phyloP scores from a whole-genome alignment of 148 eudicot species.

The Diospyros lotus region DNA sequence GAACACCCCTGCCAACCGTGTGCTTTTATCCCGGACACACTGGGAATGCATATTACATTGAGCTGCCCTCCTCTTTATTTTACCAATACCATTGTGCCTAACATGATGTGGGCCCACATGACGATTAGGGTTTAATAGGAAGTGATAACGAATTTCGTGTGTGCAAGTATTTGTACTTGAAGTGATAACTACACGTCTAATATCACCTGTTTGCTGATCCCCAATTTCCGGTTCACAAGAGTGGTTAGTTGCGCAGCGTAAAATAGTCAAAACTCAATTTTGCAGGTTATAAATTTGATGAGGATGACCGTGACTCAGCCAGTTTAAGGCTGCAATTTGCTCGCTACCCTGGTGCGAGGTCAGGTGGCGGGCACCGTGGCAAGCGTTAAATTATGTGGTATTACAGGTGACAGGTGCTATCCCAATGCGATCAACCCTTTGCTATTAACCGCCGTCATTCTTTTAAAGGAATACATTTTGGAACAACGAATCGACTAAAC shows the following conservation, averaged over 20 bases:
- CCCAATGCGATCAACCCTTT: conserved; percentile 31
- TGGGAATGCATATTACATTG: not conserved
- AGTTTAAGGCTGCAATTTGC: conserved; percentile 72
- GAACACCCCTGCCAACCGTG: not conserved
- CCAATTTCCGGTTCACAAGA: conserved; percentile 10
- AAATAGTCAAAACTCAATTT: conserved; percentile 55
- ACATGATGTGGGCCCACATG: not conserved
- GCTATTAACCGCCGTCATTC: conserved; percentile 23
- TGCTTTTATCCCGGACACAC: not conserved
- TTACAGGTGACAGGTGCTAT: conserved; percentile 56
- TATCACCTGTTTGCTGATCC: conserved; percentile 12
- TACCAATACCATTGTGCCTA: not conserved
- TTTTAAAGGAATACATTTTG: conserved; percentile 15
- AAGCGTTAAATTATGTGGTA: conserved; percentile 46
- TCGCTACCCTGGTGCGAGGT: conserved; percentile 86
- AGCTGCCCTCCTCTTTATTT: not conserved
- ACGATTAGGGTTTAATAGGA: not conserved
- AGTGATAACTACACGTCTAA: not conserved
- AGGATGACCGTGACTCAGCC: conserved; percentile 70
- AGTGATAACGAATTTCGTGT: conserved; percentile 3
- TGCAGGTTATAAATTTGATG: conserved; percentile 95
- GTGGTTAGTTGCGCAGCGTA: conserved; percentile 28
- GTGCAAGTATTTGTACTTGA: not conserved
- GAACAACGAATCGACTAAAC: conserved; percentile 19
- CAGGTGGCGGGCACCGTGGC: conserved; percentile 83